These are phyloP conservation scores for Cynara cardunculus DNA, from an alignment of 129 eudicot species.

Conservation along the genomic window DNA sequence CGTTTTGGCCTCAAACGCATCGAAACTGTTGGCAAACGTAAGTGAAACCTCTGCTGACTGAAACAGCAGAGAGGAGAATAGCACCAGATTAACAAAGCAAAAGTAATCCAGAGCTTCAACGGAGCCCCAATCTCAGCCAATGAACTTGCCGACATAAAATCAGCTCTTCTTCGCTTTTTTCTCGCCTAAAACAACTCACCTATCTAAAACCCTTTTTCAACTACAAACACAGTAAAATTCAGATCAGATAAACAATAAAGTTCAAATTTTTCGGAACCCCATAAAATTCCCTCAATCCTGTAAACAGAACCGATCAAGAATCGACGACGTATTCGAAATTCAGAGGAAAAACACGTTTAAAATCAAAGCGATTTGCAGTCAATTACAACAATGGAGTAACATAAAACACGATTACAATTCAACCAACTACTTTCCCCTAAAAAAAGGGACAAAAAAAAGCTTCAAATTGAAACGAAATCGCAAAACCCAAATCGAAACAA, in stretches of 20 bases:
- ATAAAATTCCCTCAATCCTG: not conserved
- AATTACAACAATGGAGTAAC: not conserved
- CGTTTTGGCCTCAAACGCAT: conserved; percentile 99
- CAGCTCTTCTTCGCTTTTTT: conserved; percentile 33
- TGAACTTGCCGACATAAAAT: conserved; percentile 72
- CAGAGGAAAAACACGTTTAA: not conserved
- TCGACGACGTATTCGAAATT: conserved; percentile 31
- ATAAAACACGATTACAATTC: not conserved
- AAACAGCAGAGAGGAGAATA: conserved; percentile 44
- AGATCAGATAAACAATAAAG: conserved; percentile 22
- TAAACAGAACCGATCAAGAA: no score
- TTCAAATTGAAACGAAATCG: not conserved
- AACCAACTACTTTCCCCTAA: conserved; percentile 1
- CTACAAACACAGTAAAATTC: conserved; percentile 17
- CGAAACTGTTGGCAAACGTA: conserved; percentile 51
- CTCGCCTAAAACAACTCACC: conserved; percentile 7
- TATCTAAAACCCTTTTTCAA: conserved; percentile 4
- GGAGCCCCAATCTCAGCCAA: conserved; percentile 57
- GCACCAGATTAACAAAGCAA: conserved; percentile 24
- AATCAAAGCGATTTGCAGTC: not conserved
- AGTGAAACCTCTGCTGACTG: conserved; percentile 49
- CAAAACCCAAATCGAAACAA: not conserved
- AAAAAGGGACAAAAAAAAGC: not conserved
- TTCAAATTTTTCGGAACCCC: not conserved
- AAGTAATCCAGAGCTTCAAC: conserved; percentile 51